Evolutionary conservation across 2,329 filamentous ascomycete species (phyloP), one percentile per base, ranked within the genome.

Genomic region (Neofusicoccum sp.): DNA sequence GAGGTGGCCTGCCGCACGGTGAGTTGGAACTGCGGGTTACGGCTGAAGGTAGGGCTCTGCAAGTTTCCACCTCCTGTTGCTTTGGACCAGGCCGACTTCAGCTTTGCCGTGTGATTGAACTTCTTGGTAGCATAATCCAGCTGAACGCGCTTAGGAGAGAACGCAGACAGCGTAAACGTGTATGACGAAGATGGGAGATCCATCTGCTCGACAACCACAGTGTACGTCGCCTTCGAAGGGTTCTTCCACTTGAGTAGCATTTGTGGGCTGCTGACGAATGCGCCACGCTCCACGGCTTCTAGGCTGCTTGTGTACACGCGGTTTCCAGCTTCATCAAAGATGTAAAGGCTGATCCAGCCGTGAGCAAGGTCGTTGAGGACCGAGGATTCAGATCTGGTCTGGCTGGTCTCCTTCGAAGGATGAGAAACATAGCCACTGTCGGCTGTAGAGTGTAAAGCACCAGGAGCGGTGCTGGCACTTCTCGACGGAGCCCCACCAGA

Each of bases 211-310:
- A 93, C 81, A 6, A 93, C 91, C 4, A 91, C 79, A 0, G 86
- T 88, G 69, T 86, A 86, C 0, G 77, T 78, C 9, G 78, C 77
- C 14, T 78, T 74, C 1, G 81, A 73, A n/a, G 81, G 76, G 64
- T 83, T 82, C 33, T 91, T 85, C 65, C 96, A 84, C 64, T 90
- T 88, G 48, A 96, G 86, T 6, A 99, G 85, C 0, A 91, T 96
- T 74, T 98, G 96, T 1, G 93, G 93, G 2, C 93, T 96, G 76
- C 97, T 94, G 37, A 98, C 92, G 66, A 92, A 97, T n/a, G 92
- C 91, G 0, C 90, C 90, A 39, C 89, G 87, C 69, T 91, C 87
- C 0, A 91, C 4, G 2, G 52, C 75, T 29, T 88, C 85, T 6
- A 87, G 86, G 62, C 94, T 91, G 60, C 87, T 87, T 12, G 95